Conservation (phyloP, 257 asterid genomes). For the Solanum habrochaites region DNA sequence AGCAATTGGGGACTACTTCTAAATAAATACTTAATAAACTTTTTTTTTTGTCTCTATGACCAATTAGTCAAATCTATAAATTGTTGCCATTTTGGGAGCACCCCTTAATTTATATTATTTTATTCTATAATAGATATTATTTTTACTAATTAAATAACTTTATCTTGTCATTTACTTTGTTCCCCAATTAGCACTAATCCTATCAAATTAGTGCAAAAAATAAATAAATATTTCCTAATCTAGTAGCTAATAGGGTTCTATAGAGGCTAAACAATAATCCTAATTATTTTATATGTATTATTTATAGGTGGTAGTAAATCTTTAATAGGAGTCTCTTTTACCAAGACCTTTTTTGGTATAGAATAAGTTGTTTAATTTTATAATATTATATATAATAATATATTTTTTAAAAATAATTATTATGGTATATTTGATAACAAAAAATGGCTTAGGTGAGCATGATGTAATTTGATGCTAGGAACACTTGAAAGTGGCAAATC, state of each 20-base stretch:
- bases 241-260: neutral
- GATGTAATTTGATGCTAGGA: neutral
- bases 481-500: conserved; percentile 6
- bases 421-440: neutral
- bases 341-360: neutral
- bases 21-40: neutral
- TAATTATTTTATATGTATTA: neutral
- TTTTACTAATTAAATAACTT: neutral
- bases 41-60: neutral
- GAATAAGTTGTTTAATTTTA: neutral
- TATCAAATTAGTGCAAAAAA: neutral
- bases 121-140: neutral
- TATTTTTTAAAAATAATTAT: neutral
- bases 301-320: neutral
- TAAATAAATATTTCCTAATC: neutral
- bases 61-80: neutral
- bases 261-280: neutral
- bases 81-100: conserved; percentile 3
- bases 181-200: conserved; percentile 13
- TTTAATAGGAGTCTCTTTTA: neutral
- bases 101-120: neutral
- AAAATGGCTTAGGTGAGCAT: neutral
- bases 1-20: neutral
- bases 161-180: conserved; percentile 6
- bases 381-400: neutral